These are phyloP conservation scores for Capsella bursapastoris DNA, from an alignment of 345 rosid species.

Conservation along the genomic window DNA sequence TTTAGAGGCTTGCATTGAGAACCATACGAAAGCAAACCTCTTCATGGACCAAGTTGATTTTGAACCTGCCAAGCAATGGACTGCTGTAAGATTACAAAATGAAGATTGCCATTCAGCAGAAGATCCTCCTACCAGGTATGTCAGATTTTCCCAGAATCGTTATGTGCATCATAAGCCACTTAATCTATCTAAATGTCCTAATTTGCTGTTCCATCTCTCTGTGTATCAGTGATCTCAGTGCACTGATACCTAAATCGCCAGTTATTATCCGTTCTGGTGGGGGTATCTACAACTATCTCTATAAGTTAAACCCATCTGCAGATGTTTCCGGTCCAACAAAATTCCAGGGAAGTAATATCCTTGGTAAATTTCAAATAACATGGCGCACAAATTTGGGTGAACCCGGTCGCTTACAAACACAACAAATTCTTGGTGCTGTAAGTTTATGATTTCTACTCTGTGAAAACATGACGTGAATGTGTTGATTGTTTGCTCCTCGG, in stretches of 20 bases:
- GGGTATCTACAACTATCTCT: slow-evolving; percentile 87
- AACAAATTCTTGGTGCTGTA: slow-evolving; percentile 93
- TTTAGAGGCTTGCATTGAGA: slow-evolving; percentile 94
- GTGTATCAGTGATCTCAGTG: slow-evolving; percentile 50
- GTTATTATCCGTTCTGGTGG: slow-evolving; percentile 88
- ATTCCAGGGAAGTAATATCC: slow-evolving; percentile 71
- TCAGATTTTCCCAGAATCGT: slow-evolving; percentile 16
- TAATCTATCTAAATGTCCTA: background rate
- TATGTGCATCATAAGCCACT: slow-evolving; percentile 2
- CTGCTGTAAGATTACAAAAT: slow-evolving; percentile 61
- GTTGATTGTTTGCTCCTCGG: slow-evolving; percentile 16
- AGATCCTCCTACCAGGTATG: slow-evolving; percentile 54
- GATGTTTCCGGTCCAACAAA: slow-evolving; percentile 55
- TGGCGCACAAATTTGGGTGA: slow-evolving; percentile 99
- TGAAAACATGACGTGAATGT: slow-evolving; percentile 7
- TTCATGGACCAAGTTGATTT: slow-evolving; percentile 99
- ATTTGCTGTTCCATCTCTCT: slow-evolving; percentile 24
- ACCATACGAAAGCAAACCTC: slow-evolving; percentile 89
- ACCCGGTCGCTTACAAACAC: slow-evolving; percentile 97
- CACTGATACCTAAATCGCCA: slow-evolving; percentile 63
- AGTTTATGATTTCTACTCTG: slow-evolving; percentile 44
- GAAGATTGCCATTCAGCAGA: slow-evolving; percentile 53
- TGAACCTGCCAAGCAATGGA: slow-evolving; percentile 92
- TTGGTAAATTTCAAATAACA: slow-evolving; percentile 94
- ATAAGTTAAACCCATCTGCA: slow-evolving; percentile 60